Evolutionary conservation across 2,329 filamentous ascomycete genomes (phyloP).

Genomic region (Rhynchosporium graminicola): DNA sequence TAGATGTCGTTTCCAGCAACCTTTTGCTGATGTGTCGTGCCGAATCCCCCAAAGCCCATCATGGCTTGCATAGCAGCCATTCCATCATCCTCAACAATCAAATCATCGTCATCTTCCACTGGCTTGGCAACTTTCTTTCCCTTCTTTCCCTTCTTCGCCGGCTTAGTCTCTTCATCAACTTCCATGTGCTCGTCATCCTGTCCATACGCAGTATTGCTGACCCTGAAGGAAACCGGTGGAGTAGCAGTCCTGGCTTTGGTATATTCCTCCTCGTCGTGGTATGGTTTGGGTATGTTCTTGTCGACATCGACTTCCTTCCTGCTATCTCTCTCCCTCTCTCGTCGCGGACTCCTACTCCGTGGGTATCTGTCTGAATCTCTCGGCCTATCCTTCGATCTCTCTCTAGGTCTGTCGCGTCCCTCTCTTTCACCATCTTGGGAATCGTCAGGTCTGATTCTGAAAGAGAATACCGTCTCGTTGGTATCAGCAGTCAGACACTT

Average conservation of each 20-base stretch:
- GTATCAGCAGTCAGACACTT: slow-evolving; percentile 4
- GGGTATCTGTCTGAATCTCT: slow-evolving; percentile 27
- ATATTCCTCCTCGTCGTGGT: slow-evolving; percentile 26
- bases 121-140: slow-evolving; percentile 22
- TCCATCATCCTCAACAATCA: slow-evolving; percentile 63
- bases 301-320: slow-evolving; percentile 13
- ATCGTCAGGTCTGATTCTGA: slow-evolving; percentile 20
- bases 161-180: slow-evolving; percentile 33
- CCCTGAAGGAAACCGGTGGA: slow-evolving; percentile 40
- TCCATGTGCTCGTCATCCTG: slow-evolving; percentile 40
- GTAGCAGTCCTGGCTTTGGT: slow-evolving; percentile 32
- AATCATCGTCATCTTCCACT: slow-evolving; percentile 51
- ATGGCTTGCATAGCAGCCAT: slow-evolving; percentile 75
- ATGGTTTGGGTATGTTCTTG: slow-evolving; percentile 21
- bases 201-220: slow-evolving; percentile 25
- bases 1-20: slow-evolving; percentile 84
- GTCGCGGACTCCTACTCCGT: slow-evolving; percentile 24
- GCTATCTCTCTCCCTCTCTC: slow-evolving; percentile 22
- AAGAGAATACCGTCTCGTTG: slow-evolving; percentile 5
- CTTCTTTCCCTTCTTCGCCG: slow-evolving; percentile 37
- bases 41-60: slow-evolving; percentile 90
- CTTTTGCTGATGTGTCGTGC: slow-evolving; percentile 84
- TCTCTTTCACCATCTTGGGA: slow-evolving; percentile 31
- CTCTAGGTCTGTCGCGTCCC: slow-evolving; percentile 23
- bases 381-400: slow-evolving; percentile 25